phyloP scores from a whole-genome alignment of 208 protist genomes.

The Leishmania lainsoni region DNA sequence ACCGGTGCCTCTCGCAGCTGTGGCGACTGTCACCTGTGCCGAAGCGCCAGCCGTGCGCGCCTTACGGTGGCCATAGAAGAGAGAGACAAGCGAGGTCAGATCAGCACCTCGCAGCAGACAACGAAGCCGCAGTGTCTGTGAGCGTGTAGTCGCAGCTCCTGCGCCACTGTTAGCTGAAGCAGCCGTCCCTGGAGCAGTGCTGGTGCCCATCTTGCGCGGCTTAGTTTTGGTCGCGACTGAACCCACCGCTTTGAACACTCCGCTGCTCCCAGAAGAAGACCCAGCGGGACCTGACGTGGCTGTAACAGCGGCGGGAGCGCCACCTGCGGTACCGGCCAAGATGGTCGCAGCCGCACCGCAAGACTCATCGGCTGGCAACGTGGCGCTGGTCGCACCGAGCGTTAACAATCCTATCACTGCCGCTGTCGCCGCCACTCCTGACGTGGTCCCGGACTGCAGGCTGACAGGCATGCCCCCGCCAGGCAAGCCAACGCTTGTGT shows the following conservation, averaged over 20 bases:
- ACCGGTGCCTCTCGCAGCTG: background rate
- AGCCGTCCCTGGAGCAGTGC: background rate
- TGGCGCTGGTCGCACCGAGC: background rate
- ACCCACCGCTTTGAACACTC: slow-evolving; percentile 1
- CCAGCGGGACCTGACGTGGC: background rate
- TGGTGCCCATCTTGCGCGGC: slow-evolving; percentile 7
- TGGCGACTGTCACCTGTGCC: background rate
- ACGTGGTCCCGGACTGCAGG: slow-evolving; percentile 1
- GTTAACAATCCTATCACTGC: background rate
- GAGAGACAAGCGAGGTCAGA: slow-evolving; percentile 42
- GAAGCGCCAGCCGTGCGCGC: slow-evolving; percentile 29
- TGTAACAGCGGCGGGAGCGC: background rate
- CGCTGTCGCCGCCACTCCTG: background rate
- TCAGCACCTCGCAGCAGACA: slow-evolving; percentile 63
- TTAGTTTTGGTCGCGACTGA: slow-evolving; percentile 5
- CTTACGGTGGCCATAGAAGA: slow-evolving; percentile 66
- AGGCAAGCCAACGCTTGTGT: background rate
- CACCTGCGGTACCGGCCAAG: background rate
- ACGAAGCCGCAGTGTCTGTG: slow-evolving; percentile 64
- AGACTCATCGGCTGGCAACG: background rate
- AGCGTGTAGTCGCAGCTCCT: slow-evolving; percentile 12
- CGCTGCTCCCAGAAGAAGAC: background rate
- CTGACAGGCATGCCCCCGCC: background rate
- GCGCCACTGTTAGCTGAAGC: slow-evolving; percentile 5
- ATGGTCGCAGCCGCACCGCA: background rate